These are phyloP conservation scores for Sphagnum contortum DNA, from an alignment of 225 moss, liverwort and hornwort genomes.

Conservation along the genomic window DNA sequence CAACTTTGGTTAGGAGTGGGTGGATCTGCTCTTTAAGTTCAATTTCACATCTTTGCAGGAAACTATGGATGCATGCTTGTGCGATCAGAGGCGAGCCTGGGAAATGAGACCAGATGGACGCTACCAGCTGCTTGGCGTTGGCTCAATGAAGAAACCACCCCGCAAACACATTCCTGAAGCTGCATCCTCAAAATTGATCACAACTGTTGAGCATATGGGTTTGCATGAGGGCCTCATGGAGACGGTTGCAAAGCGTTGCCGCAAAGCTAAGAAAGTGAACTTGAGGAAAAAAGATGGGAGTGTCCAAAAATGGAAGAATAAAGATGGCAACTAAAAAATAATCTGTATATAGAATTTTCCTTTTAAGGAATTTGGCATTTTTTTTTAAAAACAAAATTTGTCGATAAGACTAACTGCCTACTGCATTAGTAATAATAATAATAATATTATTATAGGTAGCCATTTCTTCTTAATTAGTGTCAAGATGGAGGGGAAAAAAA, in stretches of 20 bases:
- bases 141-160: conserved; percentile 18
- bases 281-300: conserved; percentile 38
- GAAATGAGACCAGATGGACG: conserved; percentile 48
- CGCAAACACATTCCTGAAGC: conserved; percentile 28
- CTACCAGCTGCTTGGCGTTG: conserved; percentile 39
- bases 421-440: no score
- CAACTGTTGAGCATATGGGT: conserved; percentile 26
- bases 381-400: no score
- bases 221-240: conserved; percentile 47
- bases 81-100: conserved; percentile 42
- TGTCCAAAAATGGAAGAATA: conserved; percentile 29
- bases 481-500: no score
- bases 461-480: no score
- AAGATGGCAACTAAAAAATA: conserved; percentile 37
- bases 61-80: conserved; percentile 49
- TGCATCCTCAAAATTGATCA: conserved; percentile 26
- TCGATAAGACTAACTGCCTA: no score
- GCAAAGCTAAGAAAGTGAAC: conserved; percentile 40
- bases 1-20: no score
- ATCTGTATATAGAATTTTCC: no score
- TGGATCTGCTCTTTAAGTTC: no score
- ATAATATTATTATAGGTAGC: no score
- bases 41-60: conserved; percentile 13
- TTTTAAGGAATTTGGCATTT: no score
- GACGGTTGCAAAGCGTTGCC: conserved; percentile 45